A percentile compares a stretch with the other conserved stretches of the same genome.
Evolutionary conservation across 495 filamentous ascomycete species (phyloP).

Genomic region (Aspergillus asperescens): DNA sequence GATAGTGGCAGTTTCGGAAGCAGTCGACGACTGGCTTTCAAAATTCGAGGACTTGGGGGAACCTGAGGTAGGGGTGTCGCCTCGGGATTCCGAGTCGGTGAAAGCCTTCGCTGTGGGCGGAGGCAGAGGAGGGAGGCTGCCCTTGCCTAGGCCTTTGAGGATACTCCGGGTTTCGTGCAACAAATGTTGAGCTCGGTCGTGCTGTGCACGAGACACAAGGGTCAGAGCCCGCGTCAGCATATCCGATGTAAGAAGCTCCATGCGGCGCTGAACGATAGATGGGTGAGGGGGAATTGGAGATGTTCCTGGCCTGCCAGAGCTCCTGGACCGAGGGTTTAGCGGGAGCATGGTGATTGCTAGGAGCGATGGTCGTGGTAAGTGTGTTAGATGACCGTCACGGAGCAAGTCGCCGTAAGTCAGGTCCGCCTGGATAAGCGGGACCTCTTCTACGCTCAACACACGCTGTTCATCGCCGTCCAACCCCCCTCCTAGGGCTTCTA

Average conservation of each 20-base stretch:
- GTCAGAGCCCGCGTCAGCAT: slow-evolving; percentile 94
- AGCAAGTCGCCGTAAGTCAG: slow-evolving; percentile 91
- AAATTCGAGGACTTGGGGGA: slow-evolving; percentile 43
- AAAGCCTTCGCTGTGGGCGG: slow-evolving; percentile 36
- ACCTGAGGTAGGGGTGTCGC: slow-evolving; percentile 35
- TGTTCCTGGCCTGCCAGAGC: slow-evolving; percentile 52
- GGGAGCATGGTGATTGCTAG: slow-evolving; percentile 99
- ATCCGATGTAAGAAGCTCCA: slow-evolving; percentile 97
- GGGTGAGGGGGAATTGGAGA: slow-evolving; percentile 95
- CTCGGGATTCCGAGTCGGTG: slow-evolving; percentile 37
- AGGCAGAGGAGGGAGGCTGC: slow-evolving; percentile 87
- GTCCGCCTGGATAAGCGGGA: slow-evolving; percentile 93
- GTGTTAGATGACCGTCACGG: slow-evolving; percentile 80
- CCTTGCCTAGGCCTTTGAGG: slow-evolving; percentile 91
- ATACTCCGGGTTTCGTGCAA: slow-evolving; percentile 92
- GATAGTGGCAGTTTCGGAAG: slow-evolving; percentile 51
- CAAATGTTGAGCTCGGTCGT: slow-evolving; percentile 88
- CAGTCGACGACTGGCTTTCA: slow-evolving; percentile 36
- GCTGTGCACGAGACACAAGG: slow-evolving; percentile 83
- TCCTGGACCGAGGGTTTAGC: slow-evolving; percentile 55
- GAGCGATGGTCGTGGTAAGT: slow-evolving; percentile 82
- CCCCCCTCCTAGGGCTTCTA: slow-evolving; percentile 92
- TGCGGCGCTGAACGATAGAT: slow-evolving; percentile 89
- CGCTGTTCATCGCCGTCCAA: slow-evolving; percentile 83
- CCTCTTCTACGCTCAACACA: slow-evolving; percentile 82